A percentile compares a stretch with the other conserved stretches of the same genome.
These are phyloP conservation scores for Nicotiana rustica DNA, from an alignment of 305 asterid species.

Conservation along the genomic window DNA sequence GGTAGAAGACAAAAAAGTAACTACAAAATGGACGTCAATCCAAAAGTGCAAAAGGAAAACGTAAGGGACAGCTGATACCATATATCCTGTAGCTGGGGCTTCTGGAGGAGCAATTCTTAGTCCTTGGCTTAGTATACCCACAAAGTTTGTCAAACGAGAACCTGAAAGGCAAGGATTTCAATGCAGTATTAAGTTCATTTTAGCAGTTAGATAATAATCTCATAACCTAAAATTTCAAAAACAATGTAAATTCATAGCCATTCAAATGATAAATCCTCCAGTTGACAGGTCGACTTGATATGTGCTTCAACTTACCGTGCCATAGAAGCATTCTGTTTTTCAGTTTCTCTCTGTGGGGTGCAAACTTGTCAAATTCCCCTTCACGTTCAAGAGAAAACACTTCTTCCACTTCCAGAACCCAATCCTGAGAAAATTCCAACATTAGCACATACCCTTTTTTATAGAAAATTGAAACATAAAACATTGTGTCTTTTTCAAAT, in stretches of 20 bases:
- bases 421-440: constrained; percentile 62
- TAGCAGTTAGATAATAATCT: constrained; percentile 10
- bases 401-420: constrained; percentile 96
- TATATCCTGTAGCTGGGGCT: constrained; percentile 98
- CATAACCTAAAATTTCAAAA: constrained; percentile 28
- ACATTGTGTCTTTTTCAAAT: not conserved
- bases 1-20: constrained; percentile 12
- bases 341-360: constrained; percentile 76
- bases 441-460: constrained; percentile 10
- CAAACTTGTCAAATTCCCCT: constrained; percentile 85
- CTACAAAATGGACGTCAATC: constrained; percentile 21
- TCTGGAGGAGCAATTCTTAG: constrained; percentile 98
- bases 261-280: not conserved
- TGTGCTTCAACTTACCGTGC: constrained; percentile 73
- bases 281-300: constrained; percentile 19
- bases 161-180: constrained; percentile 55
- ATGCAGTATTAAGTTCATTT: constrained; percentile 23
- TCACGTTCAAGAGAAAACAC: constrained; percentile 85
- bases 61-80: constrained; percentile 58
- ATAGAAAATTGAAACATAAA: not conserved
- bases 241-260: not conserved
- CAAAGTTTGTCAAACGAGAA: constrained; percentile 90
- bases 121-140: constrained; percentile 98
- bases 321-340: constrained; percentile 95
- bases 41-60: constrained; percentile 33